Evolutionary conservation across 2,329 filamentous ascomycete genomes (phyloP), one percentile per base, ranked within the genome.

Genomic region (Diaporthe citri): DNA sequence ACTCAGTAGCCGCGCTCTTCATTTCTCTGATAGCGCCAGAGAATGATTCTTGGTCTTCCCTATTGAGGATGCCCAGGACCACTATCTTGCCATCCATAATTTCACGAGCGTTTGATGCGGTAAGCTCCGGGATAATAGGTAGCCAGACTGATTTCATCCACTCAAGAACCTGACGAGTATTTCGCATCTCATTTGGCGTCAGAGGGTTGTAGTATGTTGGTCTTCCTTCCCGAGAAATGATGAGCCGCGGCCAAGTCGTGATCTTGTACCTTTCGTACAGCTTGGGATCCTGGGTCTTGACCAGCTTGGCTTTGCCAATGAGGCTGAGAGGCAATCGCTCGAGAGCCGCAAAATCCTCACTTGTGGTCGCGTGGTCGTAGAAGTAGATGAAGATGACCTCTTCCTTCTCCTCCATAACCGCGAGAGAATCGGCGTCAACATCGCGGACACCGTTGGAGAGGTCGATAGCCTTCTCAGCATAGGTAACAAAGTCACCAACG

Each of bases 131-230:
- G 15, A 99, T 95, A 74, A 99, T 95, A 0, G 97, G 97, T 25
- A 98, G 88, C 97, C 97, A 99, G 22, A 98, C 95, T 3, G 93
- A 94, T 82, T 94, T 94, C 96, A 99, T 98, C 97, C 97, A 99
- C 74, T 90, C 89, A 25, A 98, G 87, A 15, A 99, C 90, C 78
- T 92, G 90, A 71, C 92, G 90, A 76, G 93, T 93, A 80, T 99
- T 94, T 75, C 97, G 93, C 94, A 98, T 98, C 79, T 98, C 95
- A 80, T 93, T 91, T 0, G 97, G 97, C 0, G 95, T 94, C 52
- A 98, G 89, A 10, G 94, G 94, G 39, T 92, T 94, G 83, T 97
- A 99, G 84, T 98, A 98, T 1, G 93, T 96, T 52, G 97, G 93
- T 59, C 96, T 93, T 13, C 95, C 95, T 82, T 98, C 95, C 75